A percentile compares a stretch with the other conserved stretches of the same genome.
Evolutionary conservation across 2,329 filamentous ascomycete genomes (phyloP).

Genomic region (Fonsecaea multimorphosa): DNA sequence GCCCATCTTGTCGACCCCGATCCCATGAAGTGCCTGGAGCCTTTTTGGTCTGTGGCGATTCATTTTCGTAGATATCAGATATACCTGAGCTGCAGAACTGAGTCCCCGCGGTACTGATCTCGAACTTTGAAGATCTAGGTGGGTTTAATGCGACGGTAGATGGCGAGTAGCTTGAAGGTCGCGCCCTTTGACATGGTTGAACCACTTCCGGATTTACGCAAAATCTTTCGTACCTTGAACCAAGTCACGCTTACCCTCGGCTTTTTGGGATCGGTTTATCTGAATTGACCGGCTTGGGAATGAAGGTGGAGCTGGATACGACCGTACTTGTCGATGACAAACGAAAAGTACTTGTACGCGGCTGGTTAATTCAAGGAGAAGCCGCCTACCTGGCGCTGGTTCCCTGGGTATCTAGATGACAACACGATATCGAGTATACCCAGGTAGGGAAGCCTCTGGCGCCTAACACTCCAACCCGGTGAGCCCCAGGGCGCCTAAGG

Average conservation of each 20-base stretch:
- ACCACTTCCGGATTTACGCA: neutral
- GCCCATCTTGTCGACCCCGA: constrained; percentile 30
- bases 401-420: no score
- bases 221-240: neutral
- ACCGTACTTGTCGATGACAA: neutral
- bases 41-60: constrained; percentile 15
- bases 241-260: neutral
- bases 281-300: neutral
- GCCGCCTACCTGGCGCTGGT: no score
- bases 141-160: neutral
- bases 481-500: neutral
- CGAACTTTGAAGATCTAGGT: neutral
- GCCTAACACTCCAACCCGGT: neutral
- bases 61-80: neutral
- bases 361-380: no score
- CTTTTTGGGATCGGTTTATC: neutral
- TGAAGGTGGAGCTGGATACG: neutral
- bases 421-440: no score
- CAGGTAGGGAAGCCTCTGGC: no score
- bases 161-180: neutral
- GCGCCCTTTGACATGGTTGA: neutral
- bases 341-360: no score
- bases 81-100: neutral
- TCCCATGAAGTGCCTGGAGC: constrained; percentile 17
- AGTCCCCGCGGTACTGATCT: no score